phyloP scores from a whole-genome alignment of 2,329 filamentous ascomycete species.

The Cercospora janseana region DNA sequence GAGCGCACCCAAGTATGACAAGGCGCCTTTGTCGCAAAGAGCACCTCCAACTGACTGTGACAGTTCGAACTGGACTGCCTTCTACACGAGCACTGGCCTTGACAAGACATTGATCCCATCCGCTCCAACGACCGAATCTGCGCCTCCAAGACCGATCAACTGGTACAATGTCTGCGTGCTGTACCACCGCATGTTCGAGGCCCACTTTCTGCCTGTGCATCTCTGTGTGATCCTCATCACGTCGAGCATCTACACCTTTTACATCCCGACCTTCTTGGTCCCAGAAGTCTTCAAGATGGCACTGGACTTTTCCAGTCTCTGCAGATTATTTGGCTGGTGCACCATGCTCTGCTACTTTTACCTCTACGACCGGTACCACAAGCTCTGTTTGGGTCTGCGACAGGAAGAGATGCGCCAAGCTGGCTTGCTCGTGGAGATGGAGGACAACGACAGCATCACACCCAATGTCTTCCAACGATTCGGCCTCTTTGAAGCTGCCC shows the following conservation, averaged over 20 bases:
- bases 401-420: constrained; percentile 66
- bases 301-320: constrained; percentile 58
- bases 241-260: constrained; percentile 59
- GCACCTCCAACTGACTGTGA: constrained; percentile 19
- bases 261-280: constrained; percentile 53
- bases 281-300: constrained; percentile 58
- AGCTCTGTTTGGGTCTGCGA: constrained; percentile 58
- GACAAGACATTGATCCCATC: constrained; percentile 31
- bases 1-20: constrained; percentile 33
- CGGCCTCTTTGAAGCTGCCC: constrained; percentile 62
- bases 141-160: constrained; percentile 28
- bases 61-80: constrained; percentile 35
- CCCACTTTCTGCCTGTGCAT: constrained; percentile 69
- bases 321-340: constrained; percentile 62
- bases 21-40: background rate
- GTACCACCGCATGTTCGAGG: constrained; percentile 68
- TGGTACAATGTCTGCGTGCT: constrained; percentile 57
- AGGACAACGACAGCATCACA: constrained; percentile 31
- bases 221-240: constrained; percentile 63
- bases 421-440: constrained; percentile 62
- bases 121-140: constrained; percentile 19
- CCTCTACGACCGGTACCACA: constrained; percentile 67
- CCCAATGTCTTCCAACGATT: constrained; percentile 30
- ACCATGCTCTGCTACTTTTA: constrained; percentile 63
- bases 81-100: constrained; percentile 34